A percentile compares a stretch with the other conserved stretches of the same genome.
Evolutionary conservation across 768 basidiomycete species (phyloP).

Genomic region (Mrakia blollopis): DNA sequence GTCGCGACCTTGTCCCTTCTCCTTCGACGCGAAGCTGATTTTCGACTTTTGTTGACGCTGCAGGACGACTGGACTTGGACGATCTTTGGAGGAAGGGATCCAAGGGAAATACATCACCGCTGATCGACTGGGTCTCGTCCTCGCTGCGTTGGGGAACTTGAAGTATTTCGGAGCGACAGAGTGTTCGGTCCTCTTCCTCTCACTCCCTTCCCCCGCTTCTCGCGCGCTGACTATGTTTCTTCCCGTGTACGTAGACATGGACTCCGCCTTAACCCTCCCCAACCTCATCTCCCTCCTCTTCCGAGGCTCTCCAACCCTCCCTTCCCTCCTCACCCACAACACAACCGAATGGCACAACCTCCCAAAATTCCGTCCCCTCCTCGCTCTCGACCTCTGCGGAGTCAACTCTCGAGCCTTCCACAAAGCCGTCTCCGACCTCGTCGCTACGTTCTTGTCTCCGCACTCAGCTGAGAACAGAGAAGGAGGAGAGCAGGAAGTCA

Average conservation of each 20-base stretch:
- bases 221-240: not conserved
- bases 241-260: slow-evolving; percentile 55
- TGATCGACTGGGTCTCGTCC: slow-evolving; percentile 56
- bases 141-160: slow-evolving; percentile 68
- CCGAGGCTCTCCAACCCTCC: slow-evolving; percentile 54
- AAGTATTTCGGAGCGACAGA: slow-evolving; percentile 90
- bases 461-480: not conserved
- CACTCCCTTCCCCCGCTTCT: no score
- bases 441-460: slow-evolving; percentile 52
- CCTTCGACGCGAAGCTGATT: not conserved
- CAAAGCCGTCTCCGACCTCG: slow-evolving; percentile 77
- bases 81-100: slow-evolving; percentile 83
- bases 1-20: not conserved
- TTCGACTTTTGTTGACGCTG: not conserved
- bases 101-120: slow-evolving; percentile 89
- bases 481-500: slow-evolving; percentile 14
- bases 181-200: slow-evolving; percentile 43
- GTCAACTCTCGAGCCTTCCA: slow-evolving; percentile 90
- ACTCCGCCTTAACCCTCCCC: slow-evolving; percentile 69
- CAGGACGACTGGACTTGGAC: slow-evolving; percentile 89
- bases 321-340: slow-evolving; percentile 38
- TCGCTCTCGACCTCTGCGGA: slow-evolving; percentile 89
- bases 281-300: slow-evolving; percentile 88
- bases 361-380: slow-evolving; percentile 57
- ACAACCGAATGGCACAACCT: slow-evolving; percentile 40